Conservation (phyloP, 345 rosid genomes). For the Odontarrhena argentea region DNA sequence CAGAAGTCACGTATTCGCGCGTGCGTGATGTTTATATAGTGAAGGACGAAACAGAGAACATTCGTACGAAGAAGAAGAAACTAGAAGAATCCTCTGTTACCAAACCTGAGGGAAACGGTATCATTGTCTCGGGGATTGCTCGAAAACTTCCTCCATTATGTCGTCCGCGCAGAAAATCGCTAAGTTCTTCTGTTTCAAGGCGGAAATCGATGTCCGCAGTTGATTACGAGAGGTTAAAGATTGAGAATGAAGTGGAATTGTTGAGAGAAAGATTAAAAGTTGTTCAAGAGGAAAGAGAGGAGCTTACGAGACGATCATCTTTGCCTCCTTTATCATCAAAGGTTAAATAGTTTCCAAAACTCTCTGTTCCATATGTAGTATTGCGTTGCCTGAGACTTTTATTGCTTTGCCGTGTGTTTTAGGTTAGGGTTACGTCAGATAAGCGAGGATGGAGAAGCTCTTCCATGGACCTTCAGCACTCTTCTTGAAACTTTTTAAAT, state of each 20-base stretch:
- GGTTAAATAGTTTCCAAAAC: conserved; percentile 40
- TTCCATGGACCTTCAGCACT: conserved; percentile 44
- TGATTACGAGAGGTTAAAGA: conserved; percentile 71
- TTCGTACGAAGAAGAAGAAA: conserved; percentile 35
- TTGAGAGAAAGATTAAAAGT: conserved; percentile 62
- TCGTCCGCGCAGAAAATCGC: conserved; percentile 40
- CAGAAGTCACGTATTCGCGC: conserved; percentile 34
- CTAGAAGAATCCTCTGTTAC: conserved; percentile 30
- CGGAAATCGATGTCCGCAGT: conserved; percentile 78
- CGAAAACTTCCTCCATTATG: conserved; percentile 47
- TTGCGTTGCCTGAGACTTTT: conserved; percentile 12
- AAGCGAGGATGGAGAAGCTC: conserved; percentile 50
- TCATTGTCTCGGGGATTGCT: conserved; percentile 45
- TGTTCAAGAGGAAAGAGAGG: conserved; percentile 62
- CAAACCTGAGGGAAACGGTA: conserved; percentile 41
- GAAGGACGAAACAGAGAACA: conserved; percentile 41
- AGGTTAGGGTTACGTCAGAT: conserved; percentile 56
- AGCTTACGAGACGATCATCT: conserved; percentile 58
- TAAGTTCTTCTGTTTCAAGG: conserved; percentile 40
- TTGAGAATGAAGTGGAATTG: conserved; percentile 69
- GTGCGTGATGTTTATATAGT: conserved; percentile 42
- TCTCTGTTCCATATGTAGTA: neutral
- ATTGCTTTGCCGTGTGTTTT: conserved; percentile 30
- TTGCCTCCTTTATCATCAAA: conserved; percentile 59
- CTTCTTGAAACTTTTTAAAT: conserved; percentile 25